A percentile compares a stretch with the other conserved stretches of the same genome.
These are phyloP conservation scores for Litchi chinensis DNA, from an alignment of 345 rosid genomes.

Conservation along the genomic window DNA sequence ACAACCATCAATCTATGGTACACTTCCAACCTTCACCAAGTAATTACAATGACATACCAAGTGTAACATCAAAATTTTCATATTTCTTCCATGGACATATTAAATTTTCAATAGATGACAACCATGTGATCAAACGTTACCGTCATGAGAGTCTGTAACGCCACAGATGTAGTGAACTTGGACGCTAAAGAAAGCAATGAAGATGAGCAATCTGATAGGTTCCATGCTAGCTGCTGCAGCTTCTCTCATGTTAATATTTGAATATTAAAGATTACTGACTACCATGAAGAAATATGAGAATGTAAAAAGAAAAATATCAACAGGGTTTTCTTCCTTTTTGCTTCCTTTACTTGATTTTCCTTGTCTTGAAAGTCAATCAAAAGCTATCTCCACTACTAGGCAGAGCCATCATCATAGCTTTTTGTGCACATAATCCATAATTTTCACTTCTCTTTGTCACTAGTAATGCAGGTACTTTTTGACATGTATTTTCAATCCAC, in stretches of 20 bases:
- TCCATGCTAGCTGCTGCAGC: slow-evolving; percentile 6
- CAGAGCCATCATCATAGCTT: slow-evolving; percentile 14
- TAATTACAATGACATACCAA: no score
- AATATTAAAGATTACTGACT: background rate
- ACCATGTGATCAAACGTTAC: background rate
- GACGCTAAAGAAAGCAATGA: slow-evolving; percentile 7
- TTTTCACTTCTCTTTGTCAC: background rate
- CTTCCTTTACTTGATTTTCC: slow-evolving; percentile 16
- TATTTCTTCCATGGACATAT: background rate
- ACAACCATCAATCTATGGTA: no score
- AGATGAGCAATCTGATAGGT: slow-evolving; percentile 9
- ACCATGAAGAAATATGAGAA: background rate
- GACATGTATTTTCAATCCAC: background rate
- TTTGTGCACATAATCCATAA: background rate
- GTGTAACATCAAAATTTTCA: background rate
- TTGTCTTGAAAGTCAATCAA: slow-evolving; percentile 23
- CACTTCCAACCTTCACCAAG: no score
- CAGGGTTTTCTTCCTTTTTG: background rate
- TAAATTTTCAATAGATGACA: background rate
- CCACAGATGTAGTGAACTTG: background rate
- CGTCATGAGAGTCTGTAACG: slow-evolving; percentile 13
- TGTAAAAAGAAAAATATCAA: background rate
- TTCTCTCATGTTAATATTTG: background rate
- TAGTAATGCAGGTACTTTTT: background rate
- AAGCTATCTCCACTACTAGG: background rate